These are phyloP conservation scores for Monascus purpureus DNA, from an alignment of 495 filamentous ascomycete genomes.

Conservation along the genomic window DNA sequence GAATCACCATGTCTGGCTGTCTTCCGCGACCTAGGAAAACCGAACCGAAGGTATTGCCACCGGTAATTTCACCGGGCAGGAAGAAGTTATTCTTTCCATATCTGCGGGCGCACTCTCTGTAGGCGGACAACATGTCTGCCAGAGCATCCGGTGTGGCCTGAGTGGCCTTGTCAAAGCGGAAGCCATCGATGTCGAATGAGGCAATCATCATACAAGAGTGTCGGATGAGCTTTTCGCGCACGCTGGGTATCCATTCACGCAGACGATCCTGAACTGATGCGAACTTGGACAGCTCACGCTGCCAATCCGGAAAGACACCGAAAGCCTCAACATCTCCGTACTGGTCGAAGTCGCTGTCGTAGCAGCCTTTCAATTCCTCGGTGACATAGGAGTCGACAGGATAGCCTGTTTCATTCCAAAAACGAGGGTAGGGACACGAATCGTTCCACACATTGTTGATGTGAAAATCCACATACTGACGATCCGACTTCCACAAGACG, in stretches of 20 bases:
- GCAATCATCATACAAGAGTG: slow-evolving; percentile 55
- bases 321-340: slow-evolving; percentile 58
- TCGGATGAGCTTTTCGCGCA: slow-evolving; percentile 41
- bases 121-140: slow-evolving; percentile 38
- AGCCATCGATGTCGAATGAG: slow-evolving; percentile 56
- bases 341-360: slow-evolving; percentile 58
- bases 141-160: slow-evolving; percentile 53
- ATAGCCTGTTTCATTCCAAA: slow-evolving; percentile 52
- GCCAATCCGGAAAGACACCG: slow-evolving; percentile 53
- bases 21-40: slow-evolving; percentile 55
- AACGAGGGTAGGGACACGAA: slow-evolving; percentile 48
- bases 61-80: slow-evolving; percentile 50
- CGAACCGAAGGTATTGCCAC: slow-evolving; percentile 48
- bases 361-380: slow-evolving; percentile 42
- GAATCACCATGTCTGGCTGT: slow-evolving; percentile 36
- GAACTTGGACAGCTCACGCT: slow-evolving; percentile 57
- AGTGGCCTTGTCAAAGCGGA: slow-evolving; percentile 55
- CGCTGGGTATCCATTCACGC: slow-evolving; percentile 53
- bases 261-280: slow-evolving; percentile 63
- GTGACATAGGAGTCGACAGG: slow-evolving; percentile 31
- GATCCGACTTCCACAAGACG: slow-evolving; percentile 42
- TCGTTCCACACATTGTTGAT: slow-evolving; percentile 43
- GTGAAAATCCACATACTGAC: slow-evolving; percentile 50
- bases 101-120: slow-evolving; percentile 40
- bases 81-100: slow-evolving; percentile 51